A percentile compares a stretch with the other conserved stretches of the same genome.
Conservation (phyloP, 768 basidiomycete genomes). For the Rickenella mellea region DNA sequence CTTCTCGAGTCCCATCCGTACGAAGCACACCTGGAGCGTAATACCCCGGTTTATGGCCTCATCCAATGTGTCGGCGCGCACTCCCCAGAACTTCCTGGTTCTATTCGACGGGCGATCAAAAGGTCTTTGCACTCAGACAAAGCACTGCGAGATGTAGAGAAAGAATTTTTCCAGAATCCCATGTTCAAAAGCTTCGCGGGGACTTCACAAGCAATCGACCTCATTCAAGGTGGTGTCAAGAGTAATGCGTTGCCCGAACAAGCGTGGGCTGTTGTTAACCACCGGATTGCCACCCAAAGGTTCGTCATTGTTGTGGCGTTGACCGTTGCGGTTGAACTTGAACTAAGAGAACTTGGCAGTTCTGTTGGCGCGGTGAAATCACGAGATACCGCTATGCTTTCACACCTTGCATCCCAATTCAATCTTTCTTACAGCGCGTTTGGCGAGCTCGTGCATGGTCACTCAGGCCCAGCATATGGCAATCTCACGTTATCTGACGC, state of each 20-base stretch:
- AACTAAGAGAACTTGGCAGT: constrained; percentile 5
- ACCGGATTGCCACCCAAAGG: constrained; percentile 59
- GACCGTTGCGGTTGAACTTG: too few relatives aligned
- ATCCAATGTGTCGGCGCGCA: constrained; percentile 62
- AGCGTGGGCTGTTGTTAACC: constrained; percentile 61
- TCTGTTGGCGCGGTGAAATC: constrained; percentile 33
- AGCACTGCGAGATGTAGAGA: constrained; percentile 42
- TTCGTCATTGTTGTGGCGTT: constrained; percentile 11
- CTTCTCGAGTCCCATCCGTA: constrained; percentile 61
- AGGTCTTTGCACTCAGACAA: constrained; percentile 37
- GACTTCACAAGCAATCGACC: constrained; percentile 73
- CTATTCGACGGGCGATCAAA: constrained; percentile 38
- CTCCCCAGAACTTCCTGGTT: constrained; percentile 40
- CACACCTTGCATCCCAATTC: constrained; percentile 36
- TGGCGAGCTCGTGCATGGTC: constrained; percentile 28
- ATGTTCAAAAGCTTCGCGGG: constrained; percentile 38
- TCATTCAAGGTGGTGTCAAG: constrained; percentile 56
- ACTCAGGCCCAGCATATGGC: constrained; percentile 26
- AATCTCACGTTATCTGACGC: constrained; percentile 40
- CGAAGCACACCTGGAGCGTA: constrained; percentile 36
- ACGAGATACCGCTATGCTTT: constrained; percentile 34
- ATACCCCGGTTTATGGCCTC: constrained; percentile 47
- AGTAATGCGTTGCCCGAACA: constrained; percentile 73
- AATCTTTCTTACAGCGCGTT: constrained; percentile 56
- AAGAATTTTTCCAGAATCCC: constrained; percentile 25